phyloP scores from a whole-genome alignment of 2,329 filamentous ascomycete species.

The Epichloe coenophiala region DNA sequence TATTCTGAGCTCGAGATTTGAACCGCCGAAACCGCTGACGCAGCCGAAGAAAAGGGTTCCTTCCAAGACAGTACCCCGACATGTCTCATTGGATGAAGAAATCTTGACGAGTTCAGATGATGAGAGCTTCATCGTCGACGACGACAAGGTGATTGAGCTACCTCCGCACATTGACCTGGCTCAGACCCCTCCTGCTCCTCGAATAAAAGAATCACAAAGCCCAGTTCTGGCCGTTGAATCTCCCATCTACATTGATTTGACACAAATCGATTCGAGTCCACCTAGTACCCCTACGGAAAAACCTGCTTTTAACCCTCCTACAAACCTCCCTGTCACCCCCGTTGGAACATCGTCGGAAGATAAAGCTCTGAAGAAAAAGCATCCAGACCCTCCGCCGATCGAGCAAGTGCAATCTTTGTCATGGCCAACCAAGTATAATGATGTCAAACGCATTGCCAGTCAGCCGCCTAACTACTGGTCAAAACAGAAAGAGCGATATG shows the following conservation, averaged over 20 bases:
- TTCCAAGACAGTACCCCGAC: slow-evolving; percentile 1
- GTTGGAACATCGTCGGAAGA: background rate
- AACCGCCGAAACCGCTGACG: slow-evolving; percentile 23
- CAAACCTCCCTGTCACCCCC: slow-evolving; percentile 3
- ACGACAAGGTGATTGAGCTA: background rate
- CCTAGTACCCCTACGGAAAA: slow-evolving; percentile 6
- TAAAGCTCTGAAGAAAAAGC: background rate
- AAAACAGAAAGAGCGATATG: slow-evolving; percentile 16
- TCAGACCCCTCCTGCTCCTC: background rate
- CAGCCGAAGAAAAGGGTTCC: slow-evolving; percentile 9
- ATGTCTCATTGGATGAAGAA: slow-evolving; percentile 27
- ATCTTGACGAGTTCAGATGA: slow-evolving; percentile 37
- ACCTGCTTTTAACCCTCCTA: slow-evolving; percentile 2
- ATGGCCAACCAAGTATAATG: slow-evolving; percentile 2
- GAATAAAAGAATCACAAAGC: background rate
- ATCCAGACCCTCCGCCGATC: background rate
- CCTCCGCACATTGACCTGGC: background rate
- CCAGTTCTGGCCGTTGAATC: slow-evolving; percentile 8
- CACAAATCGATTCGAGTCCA: slow-evolving; percentile 10
- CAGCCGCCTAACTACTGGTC: slow-evolving; percentile 12
- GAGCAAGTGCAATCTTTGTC: background rate
- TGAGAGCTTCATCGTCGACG: slow-evolving; percentile 34
- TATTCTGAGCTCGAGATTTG: slow-evolving; percentile 27
- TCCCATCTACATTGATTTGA: slow-evolving; percentile 17
- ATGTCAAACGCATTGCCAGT: slow-evolving; percentile 10